Evolutionary conservation across 148 eudicot species (phyloP), one percentile per base, ranked within the genome.

Genomic region (Camellia granthamiana): DNA sequence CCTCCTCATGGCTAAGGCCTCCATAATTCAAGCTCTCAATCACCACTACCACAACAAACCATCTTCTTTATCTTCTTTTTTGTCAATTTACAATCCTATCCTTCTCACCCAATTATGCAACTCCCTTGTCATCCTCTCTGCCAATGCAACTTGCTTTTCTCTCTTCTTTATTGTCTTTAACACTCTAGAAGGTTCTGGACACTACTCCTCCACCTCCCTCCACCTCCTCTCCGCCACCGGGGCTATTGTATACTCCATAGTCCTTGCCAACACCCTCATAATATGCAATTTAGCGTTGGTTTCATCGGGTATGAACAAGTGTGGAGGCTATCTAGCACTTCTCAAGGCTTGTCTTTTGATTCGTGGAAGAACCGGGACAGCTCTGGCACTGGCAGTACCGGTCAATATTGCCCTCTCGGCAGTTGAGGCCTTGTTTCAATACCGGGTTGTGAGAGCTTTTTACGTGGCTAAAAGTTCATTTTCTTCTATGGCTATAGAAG

Each of bases 1-100:
- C 63, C 90, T 95, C 73, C 90, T 95, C 84, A n/a, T 93, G 15
- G 79, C 98, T 2, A 95, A 95, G 71, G 85, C 96, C 55, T 85
- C 87, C 7, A 23, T 90, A 43, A 86, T 95, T 47, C 86, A 82
- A n/a, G 60, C 75, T 42, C 81, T 91, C 10, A 21, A 15, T 7
- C 19, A 6, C 8, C 44, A 68, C 10, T 7, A 15, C 7, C 19
- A 6, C 8, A 21, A 68, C 42, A 59, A 47, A 65, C n/a, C 73
- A 6, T 68, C 65, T 55, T 62, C 78, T 43, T 69, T 79, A 23
- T 64, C 83, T 18, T 82, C 87, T 1, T 84, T 85, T 55, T 7
- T 84, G 3, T 30, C 77, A 0, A 76, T 82, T 21, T 88, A 83
- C 82, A 81, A 63, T 23, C 84, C 88, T 1, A 86, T 95, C 61